Evolutionary conservation across 2,329 filamentous ascomycete species (phyloP).

Genomic region (Huntiella omanensis): DNA sequence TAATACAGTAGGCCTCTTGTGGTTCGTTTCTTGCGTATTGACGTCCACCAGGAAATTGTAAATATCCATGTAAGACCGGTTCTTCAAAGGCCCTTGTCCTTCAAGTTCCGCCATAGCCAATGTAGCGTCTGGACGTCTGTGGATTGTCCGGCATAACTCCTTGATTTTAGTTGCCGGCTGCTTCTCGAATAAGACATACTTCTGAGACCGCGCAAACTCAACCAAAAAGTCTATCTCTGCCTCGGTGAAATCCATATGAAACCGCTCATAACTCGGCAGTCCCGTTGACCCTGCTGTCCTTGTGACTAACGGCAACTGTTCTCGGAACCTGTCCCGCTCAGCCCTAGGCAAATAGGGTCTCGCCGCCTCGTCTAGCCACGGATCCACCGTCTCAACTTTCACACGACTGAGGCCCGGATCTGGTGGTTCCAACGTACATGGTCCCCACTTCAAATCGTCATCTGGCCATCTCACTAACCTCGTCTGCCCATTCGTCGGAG

Average conservation of each 20-base stretch:
- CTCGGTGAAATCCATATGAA: conserved; percentile 27
- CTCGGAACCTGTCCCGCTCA: neutral
- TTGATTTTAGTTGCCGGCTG: conserved; percentile 6
- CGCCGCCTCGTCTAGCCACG: neutral
- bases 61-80: conserved; percentile 18
- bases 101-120: conserved; percentile 10
- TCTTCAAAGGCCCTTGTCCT: conserved; percentile 12
- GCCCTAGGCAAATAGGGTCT: conserved; percentile 3
- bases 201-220: conserved; percentile 7
- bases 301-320: neutral
- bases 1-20: neutral
- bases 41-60: conserved; percentile 22
- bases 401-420: neutral
- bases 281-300: neutral
- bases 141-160: conserved; percentile 13
- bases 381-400: neutral
- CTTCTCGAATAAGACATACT: conserved; percentile 5
- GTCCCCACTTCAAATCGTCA: too few relatives aligned
- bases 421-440: too few relatives aligned
- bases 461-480: too few relatives aligned
- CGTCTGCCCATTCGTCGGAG: too few relatives aligned
- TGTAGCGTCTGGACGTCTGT: conserved; percentile 5
- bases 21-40: conserved; percentile 15
- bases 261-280: neutral
- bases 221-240: conserved; percentile 19